These are phyloP conservation scores for Chamaecyparis obtusa DNA, from an alignment of 75 land plant species.

Conservation along the genomic window DNA sequence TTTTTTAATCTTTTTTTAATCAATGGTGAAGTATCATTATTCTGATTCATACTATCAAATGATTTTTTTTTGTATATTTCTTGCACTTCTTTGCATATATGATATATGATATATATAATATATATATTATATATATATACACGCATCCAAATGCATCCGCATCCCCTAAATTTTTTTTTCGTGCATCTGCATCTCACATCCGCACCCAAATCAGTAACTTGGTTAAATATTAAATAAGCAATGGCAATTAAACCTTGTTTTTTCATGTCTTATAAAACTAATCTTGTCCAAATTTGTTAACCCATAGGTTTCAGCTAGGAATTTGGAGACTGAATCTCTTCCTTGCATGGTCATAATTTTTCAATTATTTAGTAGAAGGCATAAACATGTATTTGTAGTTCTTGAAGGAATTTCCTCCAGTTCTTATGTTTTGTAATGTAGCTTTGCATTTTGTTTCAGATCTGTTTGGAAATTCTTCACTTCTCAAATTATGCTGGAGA, in stretches of 20 bases:
- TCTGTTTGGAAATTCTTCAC: conserved; percentile 92
- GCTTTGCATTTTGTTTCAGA: conserved; percentile 33
- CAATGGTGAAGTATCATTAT: too few relatives aligned
- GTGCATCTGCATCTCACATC: too few relatives aligned
- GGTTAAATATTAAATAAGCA: neutral
- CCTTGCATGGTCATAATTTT: neutral
- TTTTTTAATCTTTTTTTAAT: too few relatives aligned
- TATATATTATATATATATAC: too few relatives aligned
- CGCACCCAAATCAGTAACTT: too few relatives aligned
- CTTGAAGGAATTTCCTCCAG: neutral
- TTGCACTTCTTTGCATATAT: too few relatives aligned
- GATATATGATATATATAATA: too few relatives aligned
- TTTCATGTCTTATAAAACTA: neutral
- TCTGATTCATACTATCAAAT: too few relatives aligned
- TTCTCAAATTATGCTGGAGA: conserved; percentile 95
- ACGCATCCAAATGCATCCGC: too few relatives aligned
- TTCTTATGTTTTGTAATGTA: neutral
- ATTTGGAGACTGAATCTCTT: neutral
- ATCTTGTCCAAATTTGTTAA: neutral
- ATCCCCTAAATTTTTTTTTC: too few relatives aligned
- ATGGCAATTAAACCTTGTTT: neutral
- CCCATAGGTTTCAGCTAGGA: neutral
- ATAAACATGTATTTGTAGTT: neutral
- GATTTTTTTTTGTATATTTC: too few relatives aligned
- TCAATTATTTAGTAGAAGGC: neutral